These are phyloP conservation scores for Flaveria sonorensis DNA, from an alignment of 129 eudicot species.

Conservation along the genomic window DNA sequence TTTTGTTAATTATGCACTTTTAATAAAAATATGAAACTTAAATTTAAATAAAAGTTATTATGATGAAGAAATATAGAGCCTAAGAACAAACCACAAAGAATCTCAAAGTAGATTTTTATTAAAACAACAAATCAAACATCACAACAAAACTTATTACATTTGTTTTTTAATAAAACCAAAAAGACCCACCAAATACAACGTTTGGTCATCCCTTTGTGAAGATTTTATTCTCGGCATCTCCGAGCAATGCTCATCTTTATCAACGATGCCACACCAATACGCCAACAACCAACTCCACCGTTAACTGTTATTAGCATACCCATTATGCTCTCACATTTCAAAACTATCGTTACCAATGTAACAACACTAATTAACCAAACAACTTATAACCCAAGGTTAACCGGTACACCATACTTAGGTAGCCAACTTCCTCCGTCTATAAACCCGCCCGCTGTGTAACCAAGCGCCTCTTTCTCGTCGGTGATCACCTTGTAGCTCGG, in stretches of 20 bases:
- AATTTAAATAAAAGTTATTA: not conserved
- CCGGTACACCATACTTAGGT: constrained; percentile 38
- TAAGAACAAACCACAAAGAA: not conserved
- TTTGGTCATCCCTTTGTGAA: not conserved
- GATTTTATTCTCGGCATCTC: not conserved
- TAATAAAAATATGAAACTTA: too few species aligned
- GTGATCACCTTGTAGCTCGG: constrained; percentile 8
- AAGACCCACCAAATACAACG: not conserved
- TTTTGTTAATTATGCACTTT: too few species aligned
- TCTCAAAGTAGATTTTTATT: not conserved
- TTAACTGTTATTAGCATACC: not conserved
- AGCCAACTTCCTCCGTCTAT: constrained; percentile 36
- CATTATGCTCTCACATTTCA: constrained; percentile 10
- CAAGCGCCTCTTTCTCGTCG: constrained; percentile 25
- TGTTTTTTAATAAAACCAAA: not conserved
- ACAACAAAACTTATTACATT: not conserved
- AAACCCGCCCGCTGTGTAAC: constrained; percentile 34
- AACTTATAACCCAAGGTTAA: constrained; percentile 35
- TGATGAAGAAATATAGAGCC: not conserved
- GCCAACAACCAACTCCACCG: not conserved
- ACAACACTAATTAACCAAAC: not conserved
- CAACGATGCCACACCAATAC: not conserved
- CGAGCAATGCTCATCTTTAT: not conserved
- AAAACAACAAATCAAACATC: not conserved
- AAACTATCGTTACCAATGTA: constrained; percentile 1